Percentiles rank a stretch among this genome's conserved stretches.
Conservation (phyloP, 2,329 filamentous ascomycete genomes). For the Penicillium glabrum region DNA sequence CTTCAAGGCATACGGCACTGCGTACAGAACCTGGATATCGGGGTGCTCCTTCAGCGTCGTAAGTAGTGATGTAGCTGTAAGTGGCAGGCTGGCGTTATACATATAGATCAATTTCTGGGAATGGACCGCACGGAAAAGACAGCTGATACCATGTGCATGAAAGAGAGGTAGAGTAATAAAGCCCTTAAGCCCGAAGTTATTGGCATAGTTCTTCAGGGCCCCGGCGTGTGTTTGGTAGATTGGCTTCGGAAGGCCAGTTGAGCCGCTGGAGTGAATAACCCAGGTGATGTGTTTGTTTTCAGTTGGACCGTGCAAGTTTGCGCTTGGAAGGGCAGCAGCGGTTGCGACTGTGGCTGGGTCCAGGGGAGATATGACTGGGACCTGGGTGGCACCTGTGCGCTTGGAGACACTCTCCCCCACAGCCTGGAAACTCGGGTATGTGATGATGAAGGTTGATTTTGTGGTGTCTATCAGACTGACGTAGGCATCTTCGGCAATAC, state of each 20-base stretch:
- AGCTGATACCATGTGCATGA: slow-evolving; percentile 60
- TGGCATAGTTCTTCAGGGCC: slow-evolving; percentile 50
- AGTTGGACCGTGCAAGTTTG: slow-evolving; percentile 3
- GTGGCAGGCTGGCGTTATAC: slow-evolving; percentile 56
- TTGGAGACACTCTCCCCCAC: slow-evolving; percentile 22
- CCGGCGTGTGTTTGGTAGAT: slow-evolving; percentile 59
- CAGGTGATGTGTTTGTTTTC: slow-evolving; percentile 25
- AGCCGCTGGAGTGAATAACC: slow-evolving; percentile 56
- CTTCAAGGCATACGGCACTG: slow-evolving; percentile 65
- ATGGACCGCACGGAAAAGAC: slow-evolving; percentile 55
- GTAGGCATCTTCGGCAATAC: slow-evolving; percentile 23
- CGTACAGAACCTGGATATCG: slow-evolving; percentile 56
- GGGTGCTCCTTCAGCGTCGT: slow-evolving; percentile 42
- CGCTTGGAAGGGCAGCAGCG: slow-evolving; percentile 7
- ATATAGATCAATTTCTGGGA: slow-evolving; percentile 53
- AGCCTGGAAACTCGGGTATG: slow-evolving; percentile 13
- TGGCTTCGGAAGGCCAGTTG: slow-evolving; percentile 63
- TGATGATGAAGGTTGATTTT: slow-evolving; percentile 19
- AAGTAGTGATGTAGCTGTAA: slow-evolving; percentile 53
- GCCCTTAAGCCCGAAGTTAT: slow-evolving; percentile 48
- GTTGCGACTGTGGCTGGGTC: neutral
- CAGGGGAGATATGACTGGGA: neutral
- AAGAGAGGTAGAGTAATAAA: slow-evolving; percentile 60
- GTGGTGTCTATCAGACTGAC: slow-evolving; percentile 22
- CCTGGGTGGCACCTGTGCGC: slow-evolving; percentile 8